phyloP scores from a whole-genome alignment of 495 filamentous ascomycete genomes.

The Lophiotrema nucula region DNA sequence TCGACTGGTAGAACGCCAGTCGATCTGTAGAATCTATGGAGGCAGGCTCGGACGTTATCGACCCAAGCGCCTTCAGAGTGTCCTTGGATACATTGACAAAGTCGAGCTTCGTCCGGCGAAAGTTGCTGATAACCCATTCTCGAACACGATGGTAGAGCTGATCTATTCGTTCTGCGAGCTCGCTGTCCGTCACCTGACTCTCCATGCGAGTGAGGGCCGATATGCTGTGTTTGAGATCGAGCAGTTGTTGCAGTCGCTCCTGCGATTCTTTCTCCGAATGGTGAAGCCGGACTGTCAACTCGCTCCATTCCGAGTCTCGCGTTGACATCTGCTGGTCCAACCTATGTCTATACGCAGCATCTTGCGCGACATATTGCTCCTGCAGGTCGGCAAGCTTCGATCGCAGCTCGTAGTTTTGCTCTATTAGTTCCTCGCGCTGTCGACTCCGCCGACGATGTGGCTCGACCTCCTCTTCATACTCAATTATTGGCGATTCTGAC shows the following conservation, averaged over 20 bases:
- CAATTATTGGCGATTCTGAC: background rate
- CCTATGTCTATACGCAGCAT: background rate
- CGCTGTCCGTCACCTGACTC: constrained; percentile 36
- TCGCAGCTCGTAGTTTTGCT: constrained; percentile 26
- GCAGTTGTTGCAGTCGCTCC: constrained; percentile 35
- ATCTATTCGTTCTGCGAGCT: constrained; percentile 34
- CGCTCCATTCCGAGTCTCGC: constrained; percentile 23
- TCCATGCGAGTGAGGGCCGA: constrained; percentile 37
- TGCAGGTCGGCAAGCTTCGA: constrained; percentile 25
- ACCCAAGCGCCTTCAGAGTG: constrained; percentile 9
- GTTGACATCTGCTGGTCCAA: background rate
- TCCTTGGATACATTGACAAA: constrained; percentile 20
- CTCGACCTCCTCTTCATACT: background rate
- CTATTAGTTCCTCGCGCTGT: constrained; percentile 14
- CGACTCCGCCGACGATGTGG: constrained; percentile 1
- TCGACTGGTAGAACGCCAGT: constrained; percentile 38
- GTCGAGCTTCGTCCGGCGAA: constrained; percentile 35
- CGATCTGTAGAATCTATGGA: constrained; percentile 22
- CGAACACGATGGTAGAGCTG: constrained; percentile 37
- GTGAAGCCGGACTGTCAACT: constrained; percentile 25
- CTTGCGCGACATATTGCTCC: constrained; percentile 15
- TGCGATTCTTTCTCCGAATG: constrained; percentile 29
- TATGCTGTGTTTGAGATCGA: constrained; percentile 40
- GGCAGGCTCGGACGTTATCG: constrained; percentile 25
- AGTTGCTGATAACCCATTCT: constrained; percentile 42